These are phyloP conservation scores for Biscogniauxia marginata DNA, from an alignment of 2,329 filamentous ascomycete genomes.

Conservation along the genomic window DNA sequence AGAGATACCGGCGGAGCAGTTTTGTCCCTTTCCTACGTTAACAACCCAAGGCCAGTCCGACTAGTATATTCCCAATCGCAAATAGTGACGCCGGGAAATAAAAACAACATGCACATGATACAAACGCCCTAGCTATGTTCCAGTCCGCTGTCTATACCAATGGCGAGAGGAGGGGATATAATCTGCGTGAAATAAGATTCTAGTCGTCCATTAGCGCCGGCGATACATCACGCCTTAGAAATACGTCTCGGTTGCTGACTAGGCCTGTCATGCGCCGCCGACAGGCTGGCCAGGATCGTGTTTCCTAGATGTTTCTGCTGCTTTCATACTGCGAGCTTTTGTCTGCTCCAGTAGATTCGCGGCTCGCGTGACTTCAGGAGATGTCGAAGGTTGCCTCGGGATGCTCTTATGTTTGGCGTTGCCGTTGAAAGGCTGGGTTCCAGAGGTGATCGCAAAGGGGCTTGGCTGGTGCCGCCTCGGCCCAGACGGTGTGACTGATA, in stretches of 20 bases:
- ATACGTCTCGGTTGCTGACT: constrained; percentile 4
- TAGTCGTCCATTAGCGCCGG: not conserved
- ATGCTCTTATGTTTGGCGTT: constrained; percentile 25
- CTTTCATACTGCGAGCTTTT: constrained; percentile 28
- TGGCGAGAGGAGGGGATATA: constrained; percentile 1
- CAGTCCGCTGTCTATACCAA: constrained; percentile 27
- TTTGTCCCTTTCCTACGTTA: constrained; percentile 2
- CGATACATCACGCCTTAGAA: not conserved
- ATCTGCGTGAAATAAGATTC: not conserved
- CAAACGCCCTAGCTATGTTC: constrained; percentile 21
- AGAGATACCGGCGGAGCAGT: constrained; percentile 3
- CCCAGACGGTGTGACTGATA: constrained; percentile 35
- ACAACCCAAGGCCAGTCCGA: constrained; percentile 9
- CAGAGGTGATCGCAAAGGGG: constrained; percentile 35
- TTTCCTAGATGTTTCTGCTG: constrained; percentile 27
- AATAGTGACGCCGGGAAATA: not conserved
- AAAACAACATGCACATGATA: constrained; percentile 22
- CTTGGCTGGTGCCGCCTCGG: constrained; percentile 38
- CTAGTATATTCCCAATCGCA: constrained; percentile 11
- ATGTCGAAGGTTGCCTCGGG: constrained; percentile 35
- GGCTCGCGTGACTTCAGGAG: constrained; percentile 44
- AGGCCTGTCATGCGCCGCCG: constrained; percentile 21
- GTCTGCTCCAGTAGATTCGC: constrained; percentile 34
- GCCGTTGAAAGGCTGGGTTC: constrained; percentile 31
- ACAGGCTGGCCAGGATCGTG: constrained; percentile 32